These are phyloP conservation scores for Dioscorea dumetorum DNA, from an alignment of 106 monocot species.

Conservation along the genomic window DNA sequence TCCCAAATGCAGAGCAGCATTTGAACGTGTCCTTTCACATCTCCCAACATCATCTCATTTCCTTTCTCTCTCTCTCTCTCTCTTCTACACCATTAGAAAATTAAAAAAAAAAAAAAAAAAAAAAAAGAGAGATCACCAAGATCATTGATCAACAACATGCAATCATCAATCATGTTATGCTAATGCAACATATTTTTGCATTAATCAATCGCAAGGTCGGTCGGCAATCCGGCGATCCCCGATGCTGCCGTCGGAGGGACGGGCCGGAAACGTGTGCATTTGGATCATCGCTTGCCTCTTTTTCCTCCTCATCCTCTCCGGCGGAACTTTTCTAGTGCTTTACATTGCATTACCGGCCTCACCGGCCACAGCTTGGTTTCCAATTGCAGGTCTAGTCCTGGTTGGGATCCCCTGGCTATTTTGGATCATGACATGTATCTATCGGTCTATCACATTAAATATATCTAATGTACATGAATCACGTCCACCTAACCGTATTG, in stretches of 20 bases:
- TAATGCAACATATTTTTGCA: no score
- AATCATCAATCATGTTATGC: no score
- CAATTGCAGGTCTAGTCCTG: conserved; percentile 33
- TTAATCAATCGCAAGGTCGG: no score
- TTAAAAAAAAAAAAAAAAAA: no score
- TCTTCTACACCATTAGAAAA: no score
- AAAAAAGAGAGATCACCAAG: no score
- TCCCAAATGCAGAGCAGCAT: no score
- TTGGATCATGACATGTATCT: conserved; percentile 48
- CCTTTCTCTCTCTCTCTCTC: no score
- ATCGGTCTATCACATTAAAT: conserved; percentile 6
- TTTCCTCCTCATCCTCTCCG: conserved; percentile 31
- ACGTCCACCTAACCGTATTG: background rate
- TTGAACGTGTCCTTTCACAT: no score
- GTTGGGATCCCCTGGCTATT: conserved; percentile 54
- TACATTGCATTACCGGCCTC: conserved; percentile 39
- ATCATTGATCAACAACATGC: no score
- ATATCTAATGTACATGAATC: background rate
- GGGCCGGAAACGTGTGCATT: conserved; percentile 24
- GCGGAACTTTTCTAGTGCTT: conserved; percentile 37
- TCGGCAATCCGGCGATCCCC: background rate
- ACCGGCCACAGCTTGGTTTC: conserved; percentile 22
- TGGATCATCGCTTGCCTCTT: conserved; percentile 44
- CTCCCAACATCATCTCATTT: no score
- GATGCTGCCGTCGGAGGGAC: conserved; percentile 13